These are phyloP conservation scores for Corylus americana DNA, from an alignment of 306 rosid species.

Conservation along the genomic window DNA sequence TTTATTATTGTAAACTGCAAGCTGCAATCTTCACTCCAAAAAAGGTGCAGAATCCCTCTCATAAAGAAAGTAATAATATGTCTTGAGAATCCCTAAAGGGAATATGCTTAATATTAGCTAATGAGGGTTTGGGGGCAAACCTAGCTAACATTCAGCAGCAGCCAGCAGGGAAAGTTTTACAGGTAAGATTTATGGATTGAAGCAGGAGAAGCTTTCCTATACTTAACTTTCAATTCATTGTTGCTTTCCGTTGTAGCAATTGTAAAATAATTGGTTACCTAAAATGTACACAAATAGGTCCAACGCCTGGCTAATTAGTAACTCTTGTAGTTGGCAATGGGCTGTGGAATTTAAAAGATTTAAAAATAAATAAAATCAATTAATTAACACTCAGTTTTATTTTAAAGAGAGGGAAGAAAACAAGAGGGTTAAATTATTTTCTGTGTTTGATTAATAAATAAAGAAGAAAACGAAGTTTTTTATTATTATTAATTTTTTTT, in stretches of 20 bases:
- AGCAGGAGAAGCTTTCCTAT: not conserved
- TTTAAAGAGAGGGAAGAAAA: too few species aligned
- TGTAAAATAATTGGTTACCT: not conserved
- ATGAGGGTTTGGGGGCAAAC: not conserved
- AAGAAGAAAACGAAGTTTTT: too few species aligned
- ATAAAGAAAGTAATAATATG: not conserved
- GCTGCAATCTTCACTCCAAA: too few species aligned
- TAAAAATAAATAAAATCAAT: too few species aligned
- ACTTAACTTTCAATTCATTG: conserved; percentile 6
- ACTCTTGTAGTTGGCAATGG: not conserved
- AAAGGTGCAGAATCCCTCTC: too few species aligned
- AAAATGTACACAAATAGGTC: not conserved
- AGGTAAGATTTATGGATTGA: not conserved
- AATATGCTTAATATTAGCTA: not conserved
- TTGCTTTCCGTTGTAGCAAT: not conserved
- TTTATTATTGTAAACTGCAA: too few species aligned
- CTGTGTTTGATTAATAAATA: too few species aligned
- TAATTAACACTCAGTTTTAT: too few species aligned
- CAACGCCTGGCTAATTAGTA: not conserved
- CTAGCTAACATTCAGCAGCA: not conserved
- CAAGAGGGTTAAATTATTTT: too few species aligned
- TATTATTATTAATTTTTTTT: too few species aligned
- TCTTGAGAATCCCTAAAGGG: not conserved
- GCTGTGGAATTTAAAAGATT: too few species aligned
- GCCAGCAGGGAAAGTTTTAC: not conserved